Conservation (phyloP, 2,329 filamentous ascomycete species). For the Colletotrichum sublineola region DNA sequence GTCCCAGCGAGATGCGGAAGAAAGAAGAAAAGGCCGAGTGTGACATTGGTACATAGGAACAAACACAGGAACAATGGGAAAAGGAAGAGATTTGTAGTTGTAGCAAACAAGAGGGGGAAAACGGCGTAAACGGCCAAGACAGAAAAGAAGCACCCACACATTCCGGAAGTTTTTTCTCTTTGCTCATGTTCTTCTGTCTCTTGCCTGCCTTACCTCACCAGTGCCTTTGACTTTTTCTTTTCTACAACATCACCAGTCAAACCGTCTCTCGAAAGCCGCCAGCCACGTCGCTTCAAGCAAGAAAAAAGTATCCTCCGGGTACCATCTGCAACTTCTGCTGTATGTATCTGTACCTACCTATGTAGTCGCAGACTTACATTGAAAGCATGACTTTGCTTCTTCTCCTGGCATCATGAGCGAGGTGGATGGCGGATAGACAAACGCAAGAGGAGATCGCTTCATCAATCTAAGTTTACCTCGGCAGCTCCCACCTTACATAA, state of each 20-base stretch:
- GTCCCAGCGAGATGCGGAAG: neutral
- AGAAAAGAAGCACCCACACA: neutral
- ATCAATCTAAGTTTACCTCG: neutral
- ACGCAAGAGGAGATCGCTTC: neutral
- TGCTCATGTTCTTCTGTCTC: neutral
- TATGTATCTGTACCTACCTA: neutral
- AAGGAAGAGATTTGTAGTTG: neutral
- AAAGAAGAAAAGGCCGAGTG: neutral
- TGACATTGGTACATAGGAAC: neutral
- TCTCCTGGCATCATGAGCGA: neutral
- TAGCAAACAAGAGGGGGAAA: neutral
- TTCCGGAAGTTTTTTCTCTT: neutral
- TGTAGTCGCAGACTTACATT: neutral
- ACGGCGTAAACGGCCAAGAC: neutral
- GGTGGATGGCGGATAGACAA: neutral
- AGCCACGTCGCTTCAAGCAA: neutral
- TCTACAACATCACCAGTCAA: neutral
- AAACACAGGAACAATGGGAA: neutral
- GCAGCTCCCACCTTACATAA: conserved; percentile 21
- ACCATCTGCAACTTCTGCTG: neutral
- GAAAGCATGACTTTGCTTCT: neutral
- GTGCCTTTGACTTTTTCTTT: neutral
- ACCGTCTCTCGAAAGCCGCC: neutral
- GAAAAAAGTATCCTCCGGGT: neutral
- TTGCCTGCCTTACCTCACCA: neutral